phyloP scores from a whole-genome alignment of 306 rosid species.

The Cicer bijugum region DNA sequence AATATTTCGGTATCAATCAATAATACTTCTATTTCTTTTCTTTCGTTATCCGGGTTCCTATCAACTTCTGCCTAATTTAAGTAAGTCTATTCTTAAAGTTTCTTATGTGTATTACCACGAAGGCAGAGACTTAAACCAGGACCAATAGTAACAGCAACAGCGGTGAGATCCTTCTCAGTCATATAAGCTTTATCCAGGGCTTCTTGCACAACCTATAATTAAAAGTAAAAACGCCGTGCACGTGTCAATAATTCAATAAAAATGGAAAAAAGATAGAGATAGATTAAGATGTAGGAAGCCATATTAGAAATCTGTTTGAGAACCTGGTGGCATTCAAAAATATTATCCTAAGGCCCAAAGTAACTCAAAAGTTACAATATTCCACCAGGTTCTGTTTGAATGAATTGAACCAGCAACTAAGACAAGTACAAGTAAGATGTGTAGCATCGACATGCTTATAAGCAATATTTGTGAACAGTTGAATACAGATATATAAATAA shows the following conservation, averaged over 20 bases:
- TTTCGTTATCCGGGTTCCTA: too few species aligned
- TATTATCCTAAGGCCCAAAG: constrained; percentile 21
- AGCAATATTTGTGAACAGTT: constrained; percentile 4
- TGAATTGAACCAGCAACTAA: constrained; percentile 10
- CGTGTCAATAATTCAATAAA: background rate
- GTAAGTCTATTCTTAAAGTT: background rate
- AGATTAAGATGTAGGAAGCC: constrained; percentile 21
- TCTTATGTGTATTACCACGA: constrained; percentile 66
- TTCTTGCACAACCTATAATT: constrained; percentile 87
- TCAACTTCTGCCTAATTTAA: constrained; percentile 4
- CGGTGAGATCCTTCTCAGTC: constrained; percentile 77
- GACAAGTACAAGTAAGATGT: constrained; percentile 22
- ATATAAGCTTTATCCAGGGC: constrained; percentile 81
- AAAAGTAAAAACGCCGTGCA: constrained; percentile 41
- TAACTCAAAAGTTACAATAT: constrained; percentile 36
- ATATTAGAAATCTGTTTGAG: constrained; percentile 30
- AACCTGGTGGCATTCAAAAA: constrained; percentile 30
- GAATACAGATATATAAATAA: background rate
- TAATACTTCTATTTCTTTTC: too few species aligned
- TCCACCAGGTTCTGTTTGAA: constrained; percentile 30
- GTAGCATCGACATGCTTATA: background rate
- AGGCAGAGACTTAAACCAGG: constrained; percentile 99
- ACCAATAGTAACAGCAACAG: constrained; percentile 97
- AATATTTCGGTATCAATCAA: too few species aligned
- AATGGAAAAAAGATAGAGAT: background rate